Percentiles rank a stretch among this genome's conserved stretches.
These are phyloP conservation scores for Echinochloa phyllopogon DNA, from an alignment of 176 grass and related monocot species.

Conservation along the genomic window DNA sequence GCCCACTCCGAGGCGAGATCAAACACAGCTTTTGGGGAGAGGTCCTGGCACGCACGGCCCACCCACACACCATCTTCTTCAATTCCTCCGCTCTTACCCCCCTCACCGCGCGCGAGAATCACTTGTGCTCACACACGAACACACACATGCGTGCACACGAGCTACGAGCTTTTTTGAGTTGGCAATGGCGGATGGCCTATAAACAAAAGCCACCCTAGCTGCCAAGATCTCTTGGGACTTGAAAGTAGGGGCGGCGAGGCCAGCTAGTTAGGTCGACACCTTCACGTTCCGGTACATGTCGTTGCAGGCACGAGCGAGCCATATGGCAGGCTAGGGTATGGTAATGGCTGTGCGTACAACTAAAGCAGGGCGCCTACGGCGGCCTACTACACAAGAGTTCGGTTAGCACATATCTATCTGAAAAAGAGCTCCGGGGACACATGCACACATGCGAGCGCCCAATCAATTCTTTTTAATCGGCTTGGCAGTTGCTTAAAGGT, in stretches of 20 bases:
- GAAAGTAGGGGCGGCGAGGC: background rate
- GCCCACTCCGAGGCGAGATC: conserved; percentile 36
- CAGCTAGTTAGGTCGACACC: conserved; percentile 49
- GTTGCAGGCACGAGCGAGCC: conserved; percentile 23
- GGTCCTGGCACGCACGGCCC: conserved; percentile 6
- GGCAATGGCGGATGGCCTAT: background rate
- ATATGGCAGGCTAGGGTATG: background rate
- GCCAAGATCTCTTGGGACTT: conserved; percentile 14
- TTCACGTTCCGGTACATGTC: conserved; percentile 45
- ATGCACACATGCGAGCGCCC: conserved; percentile 40
- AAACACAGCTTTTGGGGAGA: conserved; percentile 4
- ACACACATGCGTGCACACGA: conserved; percentile 40
- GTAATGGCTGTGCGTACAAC: background rate
- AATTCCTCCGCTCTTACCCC: background rate
- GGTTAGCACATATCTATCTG: conserved; percentile 36
- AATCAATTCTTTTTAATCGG: conserved; percentile 22
- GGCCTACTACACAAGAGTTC: background rate
- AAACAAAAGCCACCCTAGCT: background rate
- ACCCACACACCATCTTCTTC: background rate
- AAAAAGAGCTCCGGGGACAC: conserved; percentile 39
- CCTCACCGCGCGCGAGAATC: conserved; percentile 1
- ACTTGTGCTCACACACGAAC: conserved; percentile 33
- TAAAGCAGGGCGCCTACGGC: conserved; percentile 28
- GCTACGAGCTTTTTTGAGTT: background rate
- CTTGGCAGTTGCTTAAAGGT: conserved; percentile 51